phyloP scores from a whole-genome alignment of 306 rosid genomes.

The Fagus sylvatica region DNA sequence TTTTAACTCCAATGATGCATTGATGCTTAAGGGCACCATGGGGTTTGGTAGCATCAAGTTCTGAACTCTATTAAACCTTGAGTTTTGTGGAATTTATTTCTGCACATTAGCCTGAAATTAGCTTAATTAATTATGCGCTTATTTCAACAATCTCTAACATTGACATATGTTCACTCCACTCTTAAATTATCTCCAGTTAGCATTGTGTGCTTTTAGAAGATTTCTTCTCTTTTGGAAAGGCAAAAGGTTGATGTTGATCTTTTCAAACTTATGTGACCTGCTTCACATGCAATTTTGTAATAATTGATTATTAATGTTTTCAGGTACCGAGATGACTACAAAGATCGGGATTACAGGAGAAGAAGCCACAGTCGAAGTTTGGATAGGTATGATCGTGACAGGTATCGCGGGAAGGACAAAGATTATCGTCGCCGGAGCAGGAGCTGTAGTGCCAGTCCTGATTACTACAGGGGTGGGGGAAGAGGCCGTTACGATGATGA shows the following conservation, averaged over 20 bases:
- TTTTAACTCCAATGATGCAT: background rate
- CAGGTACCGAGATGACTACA: constrained; percentile 65
- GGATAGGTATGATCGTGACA: constrained; percentile 65
- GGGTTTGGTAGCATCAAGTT: background rate
- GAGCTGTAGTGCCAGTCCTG: constrained; percentile 77
- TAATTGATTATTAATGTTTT: background rate
- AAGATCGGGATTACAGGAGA: constrained; percentile 56
- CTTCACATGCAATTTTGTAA: background rate
- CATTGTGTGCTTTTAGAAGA: background rate
- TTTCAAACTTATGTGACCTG: background rate
- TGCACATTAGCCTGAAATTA: background rate
- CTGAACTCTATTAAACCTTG: background rate
- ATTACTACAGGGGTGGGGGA: constrained; percentile 56
- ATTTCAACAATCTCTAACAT: background rate
- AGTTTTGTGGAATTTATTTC: background rate
- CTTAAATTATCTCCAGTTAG: background rate
- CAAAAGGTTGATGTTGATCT: background rate
- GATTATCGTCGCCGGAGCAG: constrained; percentile 59
- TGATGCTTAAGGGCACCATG: background rate
- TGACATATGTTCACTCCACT: background rate
- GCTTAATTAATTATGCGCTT: background rate
- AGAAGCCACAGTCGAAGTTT: constrained; percentile 77
- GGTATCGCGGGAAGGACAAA: constrained; percentile 60
- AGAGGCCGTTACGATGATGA: constrained; percentile 68
- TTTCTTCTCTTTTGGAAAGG: background rate